Percentiles rank a stretch among this genome's conserved stretches.
These are phyloP conservation scores for Hypoxylon sp. DNA, from an alignment of 2,329 filamentous ascomycete species.

Conservation along the genomic window DNA sequence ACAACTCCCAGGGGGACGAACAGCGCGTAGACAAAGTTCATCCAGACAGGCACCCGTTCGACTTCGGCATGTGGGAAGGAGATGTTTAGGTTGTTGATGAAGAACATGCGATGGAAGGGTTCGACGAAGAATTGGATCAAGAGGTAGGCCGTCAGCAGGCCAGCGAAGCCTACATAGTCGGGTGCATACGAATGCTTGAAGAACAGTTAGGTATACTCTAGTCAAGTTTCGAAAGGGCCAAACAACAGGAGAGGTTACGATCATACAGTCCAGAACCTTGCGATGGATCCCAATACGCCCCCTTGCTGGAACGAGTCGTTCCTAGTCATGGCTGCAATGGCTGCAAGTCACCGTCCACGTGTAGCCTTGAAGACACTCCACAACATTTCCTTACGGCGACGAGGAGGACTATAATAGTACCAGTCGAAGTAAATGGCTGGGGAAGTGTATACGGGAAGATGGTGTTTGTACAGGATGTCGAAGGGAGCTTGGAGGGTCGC, in stretches of 20 bases:
- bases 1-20: constrained; percentile 78
- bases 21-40: constrained; percentile 85
- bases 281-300: constrained; percentile 54
- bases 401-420: neutral
- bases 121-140: constrained; percentile 78
- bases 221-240: neutral
- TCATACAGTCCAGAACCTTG: constrained; percentile 65
- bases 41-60: constrained; percentile 85
- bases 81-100: constrained; percentile 85
- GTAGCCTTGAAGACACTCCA: constrained; percentile 56
- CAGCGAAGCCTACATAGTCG: constrained; percentile 85
- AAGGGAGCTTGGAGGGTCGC: constrained; percentile 24
- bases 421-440: neutral
- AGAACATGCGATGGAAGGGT: constrained; percentile 96
- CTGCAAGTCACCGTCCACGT: constrained; percentile 62
- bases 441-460: neutral
- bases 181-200: constrained; percentile 83
- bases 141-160: constrained; percentile 78
- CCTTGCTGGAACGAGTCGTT: constrained; percentile 42
- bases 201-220: constrained; percentile 21
- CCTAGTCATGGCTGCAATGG: constrained; percentile 59
- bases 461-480: constrained; percentile 7
- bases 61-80: constrained; percentile 87
- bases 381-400: constrained; percentile 55
- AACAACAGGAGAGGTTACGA: neutral